These are phyloP conservation scores for Podaxis rugospora DNA, from an alignment of 768 basidiomycete genomes.

Conservation along the genomic window DNA sequence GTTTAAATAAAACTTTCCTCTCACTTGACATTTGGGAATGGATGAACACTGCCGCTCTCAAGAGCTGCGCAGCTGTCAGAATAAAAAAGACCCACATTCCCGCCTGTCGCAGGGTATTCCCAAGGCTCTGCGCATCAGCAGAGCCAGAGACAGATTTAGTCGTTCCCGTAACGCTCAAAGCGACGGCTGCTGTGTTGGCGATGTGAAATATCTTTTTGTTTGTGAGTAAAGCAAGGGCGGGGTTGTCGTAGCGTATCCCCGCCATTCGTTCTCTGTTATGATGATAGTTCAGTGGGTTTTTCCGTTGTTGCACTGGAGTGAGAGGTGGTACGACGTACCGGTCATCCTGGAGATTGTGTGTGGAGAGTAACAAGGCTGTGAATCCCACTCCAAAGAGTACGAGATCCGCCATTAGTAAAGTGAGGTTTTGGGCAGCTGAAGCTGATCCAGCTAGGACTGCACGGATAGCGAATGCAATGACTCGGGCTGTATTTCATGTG, in stretches of 20 bases:
- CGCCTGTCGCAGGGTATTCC: neutral
- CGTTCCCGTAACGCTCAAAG: neutral
- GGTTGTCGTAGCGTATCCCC: neutral
- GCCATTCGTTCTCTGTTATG: neutral
- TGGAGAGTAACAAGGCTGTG: conserved; percentile 37
- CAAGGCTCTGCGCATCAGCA: neutral
- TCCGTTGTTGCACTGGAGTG: neutral
- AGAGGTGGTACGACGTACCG: conserved; percentile 23
- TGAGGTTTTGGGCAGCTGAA: conserved; percentile 25
- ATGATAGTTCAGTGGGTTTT: neutral
- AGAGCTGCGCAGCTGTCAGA: neutral
- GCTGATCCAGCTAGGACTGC: conserved; percentile 29
- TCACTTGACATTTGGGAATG: neutral
- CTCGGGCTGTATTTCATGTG: conserved; percentile 27
- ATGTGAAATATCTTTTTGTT: neutral
- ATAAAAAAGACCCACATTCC: neutral
- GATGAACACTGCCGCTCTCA: neutral
- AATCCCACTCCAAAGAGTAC: conserved; percentile 38
- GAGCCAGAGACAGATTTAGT: neutral
- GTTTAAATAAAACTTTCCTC: neutral
- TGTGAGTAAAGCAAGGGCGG: neutral
- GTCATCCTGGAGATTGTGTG: conserved; percentile 37
- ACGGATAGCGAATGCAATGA: conserved; percentile 35
- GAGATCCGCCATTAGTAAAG: conserved; percentile 32
- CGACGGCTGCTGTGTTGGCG: neutral